phyloP scores from a whole-genome alignment of 192 early-diverging fungal genomes.

The Chytriomyces confervae region DNA sequence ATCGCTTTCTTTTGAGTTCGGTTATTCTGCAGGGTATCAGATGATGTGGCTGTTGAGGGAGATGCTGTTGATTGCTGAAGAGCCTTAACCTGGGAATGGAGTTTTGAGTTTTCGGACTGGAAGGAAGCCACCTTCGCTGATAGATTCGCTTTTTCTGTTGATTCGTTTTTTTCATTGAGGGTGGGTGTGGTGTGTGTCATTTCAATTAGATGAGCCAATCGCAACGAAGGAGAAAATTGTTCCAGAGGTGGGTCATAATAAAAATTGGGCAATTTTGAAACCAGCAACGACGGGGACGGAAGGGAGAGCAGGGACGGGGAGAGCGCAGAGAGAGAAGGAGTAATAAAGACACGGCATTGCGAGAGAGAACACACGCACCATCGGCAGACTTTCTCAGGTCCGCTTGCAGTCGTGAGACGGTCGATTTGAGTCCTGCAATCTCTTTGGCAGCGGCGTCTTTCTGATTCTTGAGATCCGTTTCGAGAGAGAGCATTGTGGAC shows the following conservation, averaged over 20 bases:
- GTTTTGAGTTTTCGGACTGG: slow-evolving; percentile 9
- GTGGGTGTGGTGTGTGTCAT: neutral
- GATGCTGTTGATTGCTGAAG: neutral
- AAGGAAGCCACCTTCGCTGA: neutral
- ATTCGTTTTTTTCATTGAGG: neutral
- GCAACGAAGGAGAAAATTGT: neutral
- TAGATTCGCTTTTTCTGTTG: no score
- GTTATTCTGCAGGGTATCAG: neutral
- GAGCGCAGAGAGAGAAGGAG: no score
- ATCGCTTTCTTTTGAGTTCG: neutral
- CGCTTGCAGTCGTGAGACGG: neutral
- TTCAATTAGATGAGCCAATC: neutral
- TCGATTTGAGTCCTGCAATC: neutral
- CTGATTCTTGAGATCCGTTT: no score
- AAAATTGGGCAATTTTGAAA: neutral
- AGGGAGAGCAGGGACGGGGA: no score
- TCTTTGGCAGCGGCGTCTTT: neutral
- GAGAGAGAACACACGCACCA: neutral
- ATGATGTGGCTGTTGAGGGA: neutral
- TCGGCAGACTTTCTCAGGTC: neutral
- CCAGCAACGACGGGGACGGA: neutral
- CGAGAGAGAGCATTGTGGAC: no score
- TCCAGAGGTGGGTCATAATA: no score
- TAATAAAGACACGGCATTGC: no score
- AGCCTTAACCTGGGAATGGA: neutral